These are phyloP conservation scores for Zygoascus meyerae DNA, from an alignment of 1,139 yeast species.

Conservation along the genomic window DNA sequence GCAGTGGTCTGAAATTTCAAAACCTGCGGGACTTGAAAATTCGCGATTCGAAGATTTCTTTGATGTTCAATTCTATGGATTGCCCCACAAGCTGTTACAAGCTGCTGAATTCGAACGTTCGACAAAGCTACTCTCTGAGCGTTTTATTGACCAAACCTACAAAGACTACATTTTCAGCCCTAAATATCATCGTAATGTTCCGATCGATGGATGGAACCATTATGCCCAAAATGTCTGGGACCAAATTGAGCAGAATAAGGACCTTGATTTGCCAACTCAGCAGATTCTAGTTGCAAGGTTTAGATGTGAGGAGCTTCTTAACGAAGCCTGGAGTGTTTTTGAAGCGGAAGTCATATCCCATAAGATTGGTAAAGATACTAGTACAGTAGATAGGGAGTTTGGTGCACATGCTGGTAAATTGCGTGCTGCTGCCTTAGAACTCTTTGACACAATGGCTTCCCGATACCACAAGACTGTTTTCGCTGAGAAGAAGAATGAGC, in stretches of 20 bases:
- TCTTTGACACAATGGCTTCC: constrained; percentile 65
- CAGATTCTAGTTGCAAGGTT: constrained; percentile 91
- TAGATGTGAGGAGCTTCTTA: constrained; percentile 84
- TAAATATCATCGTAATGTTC: constrained; percentile 77
- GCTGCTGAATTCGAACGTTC: constrained; percentile 64
- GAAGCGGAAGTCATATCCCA: constrained; percentile 35
- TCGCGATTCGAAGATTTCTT: constrained; percentile 69
- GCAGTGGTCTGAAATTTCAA: constrained; percentile 73
- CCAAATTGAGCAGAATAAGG: constrained; percentile 87
- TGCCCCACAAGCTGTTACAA: constrained; percentile 81
- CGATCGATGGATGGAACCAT: constrained; percentile 93
- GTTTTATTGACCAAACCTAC: constrained; percentile 34
- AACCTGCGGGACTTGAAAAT: constrained; percentile 50
- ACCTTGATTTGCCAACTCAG: constrained; percentile 92
- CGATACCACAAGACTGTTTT: constrained; percentile 65
- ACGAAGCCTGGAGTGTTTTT: constrained; percentile 47
- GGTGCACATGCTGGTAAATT: constrained; percentile 26
- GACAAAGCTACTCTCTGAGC: constrained; percentile 58
- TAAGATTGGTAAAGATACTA: too few relatives aligned
- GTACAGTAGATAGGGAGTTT: constrained; percentile 18
- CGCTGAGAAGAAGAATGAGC: constrained; percentile 48
- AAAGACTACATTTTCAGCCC: constrained; percentile 50
- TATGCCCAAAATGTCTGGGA: constrained; percentile 92
- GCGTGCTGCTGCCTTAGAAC: constrained; percentile 39
- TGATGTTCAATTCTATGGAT: constrained; percentile 73